These are phyloP conservation scores for Neurospora terricola DNA, from an alignment of 495 filamentous ascomycete species.

Conservation along the genomic window DNA sequence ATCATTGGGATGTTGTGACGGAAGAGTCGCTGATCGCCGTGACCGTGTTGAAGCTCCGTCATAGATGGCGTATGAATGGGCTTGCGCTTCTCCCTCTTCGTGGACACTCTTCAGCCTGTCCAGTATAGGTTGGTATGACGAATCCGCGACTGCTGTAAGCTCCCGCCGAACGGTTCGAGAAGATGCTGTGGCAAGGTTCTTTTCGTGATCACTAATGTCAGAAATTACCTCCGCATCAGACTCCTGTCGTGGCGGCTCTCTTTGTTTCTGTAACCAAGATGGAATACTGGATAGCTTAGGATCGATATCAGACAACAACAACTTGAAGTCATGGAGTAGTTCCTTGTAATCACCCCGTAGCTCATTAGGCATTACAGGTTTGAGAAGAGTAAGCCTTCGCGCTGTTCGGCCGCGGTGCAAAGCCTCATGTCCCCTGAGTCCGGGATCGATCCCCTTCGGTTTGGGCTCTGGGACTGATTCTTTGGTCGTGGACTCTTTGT, in stretches of 20 bases:
- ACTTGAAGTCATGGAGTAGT: constrained; percentile 30
- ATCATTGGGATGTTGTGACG: neutral
- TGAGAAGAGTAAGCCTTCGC: constrained; percentile 14
- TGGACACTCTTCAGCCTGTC: neutral
- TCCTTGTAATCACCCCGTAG: constrained; percentile 33
- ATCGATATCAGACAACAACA: constrained; percentile 26
- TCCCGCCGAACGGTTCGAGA: neutral
- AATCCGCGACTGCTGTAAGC: neutral
- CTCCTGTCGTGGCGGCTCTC: constrained; percentile 2
- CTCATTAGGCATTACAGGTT: neutral
- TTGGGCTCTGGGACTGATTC: constrained; percentile 13
- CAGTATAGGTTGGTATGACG: neutral
- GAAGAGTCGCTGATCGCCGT: neutral
- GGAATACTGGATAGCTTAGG: constrained; percentile 3
- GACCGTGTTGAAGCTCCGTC: neutral
- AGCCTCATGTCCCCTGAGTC: constrained; percentile 38
- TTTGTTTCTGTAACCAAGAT: constrained; percentile 18
- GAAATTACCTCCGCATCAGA: constrained; percentile 27
- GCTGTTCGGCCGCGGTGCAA: constrained; percentile 22
- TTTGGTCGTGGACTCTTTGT: constrained; percentile 6
- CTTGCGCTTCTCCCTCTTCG: neutral
- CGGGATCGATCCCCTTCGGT: constrained; percentile 34
- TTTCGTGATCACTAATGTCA: constrained; percentile 37
- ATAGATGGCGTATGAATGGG: neutral
- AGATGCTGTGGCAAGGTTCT: constrained; percentile 5